phyloP scores from a whole-genome alignment of 2,329 filamentous ascomycete genomes.

The Pseudogymnoascus sp. region DNA sequence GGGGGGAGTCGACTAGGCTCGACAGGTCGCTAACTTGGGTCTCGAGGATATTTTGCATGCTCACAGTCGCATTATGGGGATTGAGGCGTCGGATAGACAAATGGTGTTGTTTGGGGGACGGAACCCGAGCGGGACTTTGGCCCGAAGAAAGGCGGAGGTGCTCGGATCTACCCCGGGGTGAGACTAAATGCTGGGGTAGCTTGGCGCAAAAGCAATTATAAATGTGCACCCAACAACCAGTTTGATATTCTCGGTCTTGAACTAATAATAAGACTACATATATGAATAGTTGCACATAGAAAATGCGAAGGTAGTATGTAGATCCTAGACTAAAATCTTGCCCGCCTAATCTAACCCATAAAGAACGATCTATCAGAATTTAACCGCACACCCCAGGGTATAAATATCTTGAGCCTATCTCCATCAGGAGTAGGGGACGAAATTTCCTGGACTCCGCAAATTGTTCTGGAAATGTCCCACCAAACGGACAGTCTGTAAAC shows the following conservation, averaged over 20 bases:
- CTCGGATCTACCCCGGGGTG: neutral
- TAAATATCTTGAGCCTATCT: neutral
- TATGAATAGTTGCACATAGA: neutral
- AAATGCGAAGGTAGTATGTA: neutral
- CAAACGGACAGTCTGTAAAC: neutral
- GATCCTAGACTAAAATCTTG: neutral
- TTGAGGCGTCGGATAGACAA: slow-evolving; percentile 5
- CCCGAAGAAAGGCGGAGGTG: slow-evolving; percentile 2
- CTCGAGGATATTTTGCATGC: slow-evolving; percentile 28
- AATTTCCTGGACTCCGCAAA: neutral
- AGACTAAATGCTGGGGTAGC: slow-evolving; percentile 1
- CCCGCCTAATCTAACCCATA: neutral
- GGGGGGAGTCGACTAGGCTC: slow-evolving; percentile 26
- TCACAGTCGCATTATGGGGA: slow-evolving; percentile 18
- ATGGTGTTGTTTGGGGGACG: slow-evolving; percentile 1
- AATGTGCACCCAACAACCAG: neutral
- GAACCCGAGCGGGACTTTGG: neutral
- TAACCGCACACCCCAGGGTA: neutral
- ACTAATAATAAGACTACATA: neutral
- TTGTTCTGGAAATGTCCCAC: neutral
- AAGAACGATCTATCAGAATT: neutral
- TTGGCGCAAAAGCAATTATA: neutral
- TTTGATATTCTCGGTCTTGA: neutral
- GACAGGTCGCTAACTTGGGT: slow-evolving; percentile 26
- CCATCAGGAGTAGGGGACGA: too few species aligned